Conservation (phyloP, 768 basidiomycete genomes). For the Tubosaeta sp. region DNA sequence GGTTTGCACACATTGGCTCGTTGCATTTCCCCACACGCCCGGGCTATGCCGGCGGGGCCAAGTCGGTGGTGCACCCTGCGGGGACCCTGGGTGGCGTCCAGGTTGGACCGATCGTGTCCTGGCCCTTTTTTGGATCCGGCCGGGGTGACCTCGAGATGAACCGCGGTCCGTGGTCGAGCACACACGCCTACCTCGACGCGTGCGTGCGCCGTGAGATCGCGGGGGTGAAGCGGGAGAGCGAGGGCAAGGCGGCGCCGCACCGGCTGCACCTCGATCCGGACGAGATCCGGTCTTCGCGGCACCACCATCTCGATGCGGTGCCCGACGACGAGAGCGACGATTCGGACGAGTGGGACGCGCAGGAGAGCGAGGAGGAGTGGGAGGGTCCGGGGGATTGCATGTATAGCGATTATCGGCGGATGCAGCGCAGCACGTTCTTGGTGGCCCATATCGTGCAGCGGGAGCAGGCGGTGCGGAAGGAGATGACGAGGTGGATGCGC, state of each 20-base stretch:
- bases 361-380: slow-evolving; percentile 79
- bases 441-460: slow-evolving; percentile 64
- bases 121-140: slow-evolving; percentile 87
- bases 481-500: slow-evolving; percentile 68
- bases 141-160: slow-evolving; percentile 76
- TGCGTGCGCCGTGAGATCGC: slow-evolving; percentile 69
- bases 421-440: slow-evolving; percentile 76
- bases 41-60: no score
- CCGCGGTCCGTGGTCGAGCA: slow-evolving; percentile 73
- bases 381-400: slow-evolving; percentile 67
- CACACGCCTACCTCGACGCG: slow-evolving; percentile 56
- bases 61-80: slow-evolving; percentile 6
- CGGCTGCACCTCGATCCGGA: slow-evolving; percentile 76
- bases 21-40: slow-evolving; percentile 42
- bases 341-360: slow-evolving; percentile 73
- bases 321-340: slow-evolving; percentile 74
- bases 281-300: slow-evolving; percentile 66
- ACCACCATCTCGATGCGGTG: slow-evolving; percentile 63
- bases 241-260: slow-evolving; percentile 73
- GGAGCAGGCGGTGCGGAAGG: slow-evolving; percentile 57
- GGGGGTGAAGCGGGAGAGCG: slow-evolving; percentile 73
- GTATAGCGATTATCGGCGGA: slow-evolving; percentile 80
- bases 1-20: slow-evolving; percentile 74
- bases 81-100: slow-evolving; percentile 31
- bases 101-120: slow-evolving; percentile 80